Conservation (phyloP, 768 basidiomycete genomes). For the Mycena kentingensis region DNA sequence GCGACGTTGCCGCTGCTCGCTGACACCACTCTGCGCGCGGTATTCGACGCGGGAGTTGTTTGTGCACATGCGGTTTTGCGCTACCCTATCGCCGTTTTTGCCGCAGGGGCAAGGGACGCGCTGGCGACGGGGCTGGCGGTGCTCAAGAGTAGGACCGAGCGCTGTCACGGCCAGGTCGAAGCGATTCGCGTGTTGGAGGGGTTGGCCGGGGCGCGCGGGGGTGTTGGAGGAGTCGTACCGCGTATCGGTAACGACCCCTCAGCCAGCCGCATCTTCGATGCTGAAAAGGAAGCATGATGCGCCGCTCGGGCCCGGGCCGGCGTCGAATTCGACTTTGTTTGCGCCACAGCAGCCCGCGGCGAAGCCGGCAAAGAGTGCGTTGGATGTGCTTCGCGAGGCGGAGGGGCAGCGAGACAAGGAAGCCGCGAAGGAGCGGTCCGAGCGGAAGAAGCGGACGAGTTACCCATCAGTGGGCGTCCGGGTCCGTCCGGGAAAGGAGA, state of each 20-base stretch:
- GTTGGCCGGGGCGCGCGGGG: constrained; percentile 16
- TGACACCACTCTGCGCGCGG: constrained; percentile 59
- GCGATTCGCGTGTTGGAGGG: not conserved
- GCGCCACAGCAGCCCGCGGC: not conserved
- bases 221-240: constrained; percentile 8
- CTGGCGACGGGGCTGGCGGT: constrained; percentile 14
- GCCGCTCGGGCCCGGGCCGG: constrained; percentile 12
- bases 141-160: constrained; percentile 15
- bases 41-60: constrained; percentile 68
- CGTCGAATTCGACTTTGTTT: not conserved
- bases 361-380: not conserved
- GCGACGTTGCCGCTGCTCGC: constrained; percentile 49
- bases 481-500: constrained; percentile 33
- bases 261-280: not conserved
- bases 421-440: constrained; percentile 40
- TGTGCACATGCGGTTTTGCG: constrained; percentile 64
- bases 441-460: constrained; percentile 39
- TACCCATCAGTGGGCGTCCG: constrained; percentile 52
- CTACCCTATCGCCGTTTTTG: constrained; percentile 50
- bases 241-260: not conserved
- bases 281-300: constrained; percentile 36
- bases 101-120: constrained; percentile 47
- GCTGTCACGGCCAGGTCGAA: not conserved
- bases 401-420: constrained; percentile 26
- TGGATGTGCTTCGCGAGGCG: constrained; percentile 7